Evolutionary conservation across 116 monocot genomes (phyloP).

Genomic region (Posidonia oceanica): DNA sequence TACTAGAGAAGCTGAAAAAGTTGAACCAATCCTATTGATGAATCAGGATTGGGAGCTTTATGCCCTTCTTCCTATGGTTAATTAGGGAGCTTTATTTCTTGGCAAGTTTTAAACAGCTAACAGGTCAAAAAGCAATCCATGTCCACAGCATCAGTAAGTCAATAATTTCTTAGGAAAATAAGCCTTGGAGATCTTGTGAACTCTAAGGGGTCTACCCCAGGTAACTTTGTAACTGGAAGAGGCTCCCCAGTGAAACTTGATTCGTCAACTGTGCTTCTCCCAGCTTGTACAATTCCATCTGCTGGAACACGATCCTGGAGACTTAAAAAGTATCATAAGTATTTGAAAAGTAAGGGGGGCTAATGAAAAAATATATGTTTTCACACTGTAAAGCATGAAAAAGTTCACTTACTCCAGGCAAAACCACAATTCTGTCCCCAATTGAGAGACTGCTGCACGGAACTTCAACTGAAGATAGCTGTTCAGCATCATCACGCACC

Average conservation of each 20-base stretch:
- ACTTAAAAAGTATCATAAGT: conserved; percentile 1
- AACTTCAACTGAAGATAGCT: conserved; percentile 62
- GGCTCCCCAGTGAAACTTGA: conserved; percentile 98
- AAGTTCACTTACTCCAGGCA: conserved; percentile 68
- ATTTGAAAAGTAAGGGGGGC: neutral
- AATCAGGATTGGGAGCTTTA: no score
- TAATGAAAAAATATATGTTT: neutral
- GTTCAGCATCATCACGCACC: conserved; percentile 31
- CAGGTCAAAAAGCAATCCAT: no score
- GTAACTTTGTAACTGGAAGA: conserved; percentile 80
- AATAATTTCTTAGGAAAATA: neutral
- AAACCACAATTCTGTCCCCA: conserved; percentile 77
- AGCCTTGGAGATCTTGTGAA: neutral
- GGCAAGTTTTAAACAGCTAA: no score
- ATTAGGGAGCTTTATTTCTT: no score
- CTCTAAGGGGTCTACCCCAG: conserved; percentile 49
- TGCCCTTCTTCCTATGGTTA: no score
- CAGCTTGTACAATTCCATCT: conserved; percentile 89
- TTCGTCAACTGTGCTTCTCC: conserved; percentile 94
- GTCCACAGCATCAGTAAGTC: neutral
- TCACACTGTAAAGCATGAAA: neutral
- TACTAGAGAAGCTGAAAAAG: no score
- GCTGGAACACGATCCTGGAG: conserved; percentile 91
- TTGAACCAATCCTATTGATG: no score
- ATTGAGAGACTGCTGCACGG: conserved; percentile 68